Conservation (phyloP, 1,284 basidiomycete species). For the Naganishia sp. region DNA sequence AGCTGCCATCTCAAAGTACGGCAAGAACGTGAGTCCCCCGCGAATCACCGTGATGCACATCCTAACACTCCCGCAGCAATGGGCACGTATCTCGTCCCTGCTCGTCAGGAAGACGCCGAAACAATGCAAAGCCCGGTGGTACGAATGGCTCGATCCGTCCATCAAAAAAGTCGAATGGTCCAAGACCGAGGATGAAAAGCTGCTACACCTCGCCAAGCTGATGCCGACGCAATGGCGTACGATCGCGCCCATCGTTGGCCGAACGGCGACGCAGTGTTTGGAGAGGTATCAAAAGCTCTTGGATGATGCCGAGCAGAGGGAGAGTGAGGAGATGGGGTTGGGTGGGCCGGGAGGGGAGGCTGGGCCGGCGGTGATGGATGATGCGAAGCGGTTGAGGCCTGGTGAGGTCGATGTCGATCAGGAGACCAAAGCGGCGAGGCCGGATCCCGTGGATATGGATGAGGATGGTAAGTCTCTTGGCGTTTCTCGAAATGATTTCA, state of each 20-base stretch:
- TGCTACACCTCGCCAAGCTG: conserved; percentile 94
- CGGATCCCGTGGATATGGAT: conserved; percentile 99
- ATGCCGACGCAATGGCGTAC: conserved; percentile 99
- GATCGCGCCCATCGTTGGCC: conserved; percentile 96
- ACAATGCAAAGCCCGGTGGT: conserved; percentile 98
- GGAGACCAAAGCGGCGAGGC: conserved; percentile 94
- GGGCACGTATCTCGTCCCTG: conserved; percentile 97
- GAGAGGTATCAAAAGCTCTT: conserved; percentile 97
- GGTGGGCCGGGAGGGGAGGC: conserved; percentile 75
- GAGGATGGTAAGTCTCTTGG: conserved; percentile 73
- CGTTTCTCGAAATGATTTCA: not conserved
- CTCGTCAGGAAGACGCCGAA: conserved; percentile 98
- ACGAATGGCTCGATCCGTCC: conserved; percentile 98
- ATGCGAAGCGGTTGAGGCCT: conserved; percentile 82
- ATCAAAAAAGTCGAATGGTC: conserved; percentile 99
- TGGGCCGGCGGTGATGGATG: conserved; percentile 75
- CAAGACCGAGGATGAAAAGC: conserved; percentile 97
- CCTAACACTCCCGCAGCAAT: conserved; percentile 45
- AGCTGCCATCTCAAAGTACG: conserved; percentile 95
- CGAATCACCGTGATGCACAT: not conserved
- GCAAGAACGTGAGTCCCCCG: conserved; percentile 74
- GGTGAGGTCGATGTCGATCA: conserved; percentile 99
- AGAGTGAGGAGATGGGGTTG: conserved; percentile 87
- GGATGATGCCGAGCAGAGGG: conserved; percentile 94
- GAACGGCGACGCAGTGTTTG: conserved; percentile 97